Evolutionary conservation across 2,329 filamentous ascomycete species (phyloP).

Genomic region (Ophiostoma sp.): DNA sequence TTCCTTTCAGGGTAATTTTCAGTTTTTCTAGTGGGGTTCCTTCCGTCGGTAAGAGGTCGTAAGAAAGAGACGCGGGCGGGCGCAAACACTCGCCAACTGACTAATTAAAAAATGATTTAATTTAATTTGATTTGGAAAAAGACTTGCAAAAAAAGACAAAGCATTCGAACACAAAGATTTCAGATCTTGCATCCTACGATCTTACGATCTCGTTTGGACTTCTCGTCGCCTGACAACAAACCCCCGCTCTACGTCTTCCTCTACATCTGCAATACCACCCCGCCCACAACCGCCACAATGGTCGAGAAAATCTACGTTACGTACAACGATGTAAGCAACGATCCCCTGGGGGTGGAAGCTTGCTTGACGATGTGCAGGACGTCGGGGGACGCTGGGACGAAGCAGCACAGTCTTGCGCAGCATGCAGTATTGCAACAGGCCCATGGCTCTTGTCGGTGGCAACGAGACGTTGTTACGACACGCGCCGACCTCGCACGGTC

Average conservation of each 20-base stretch:
- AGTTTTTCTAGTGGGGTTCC: slow-evolving; percentile 14
- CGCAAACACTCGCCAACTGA: slow-evolving; percentile 8
- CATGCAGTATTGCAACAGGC: too few relatives aligned
- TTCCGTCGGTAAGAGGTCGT: not conserved
- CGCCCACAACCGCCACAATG: slow-evolving; percentile 49
- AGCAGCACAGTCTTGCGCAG: too few relatives aligned
- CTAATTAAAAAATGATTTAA: not conserved
- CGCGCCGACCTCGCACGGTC: too few relatives aligned
- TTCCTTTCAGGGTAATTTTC: not conserved
- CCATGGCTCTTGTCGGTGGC: too few relatives aligned
- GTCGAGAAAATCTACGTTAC: slow-evolving; percentile 83
- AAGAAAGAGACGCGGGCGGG: not conserved
- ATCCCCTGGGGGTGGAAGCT: too few relatives aligned
- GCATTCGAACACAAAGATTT: not conserved
- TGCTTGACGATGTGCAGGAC: too few relatives aligned
- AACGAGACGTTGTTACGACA: too few relatives aligned
- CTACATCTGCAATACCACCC: not conserved
- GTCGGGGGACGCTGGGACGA: too few relatives aligned
- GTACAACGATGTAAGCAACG: slow-evolving; percentile 71
- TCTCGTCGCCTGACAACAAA: not conserved
- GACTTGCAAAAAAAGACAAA: not conserved
- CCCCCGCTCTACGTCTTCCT: not conserved
- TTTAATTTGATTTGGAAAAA: slow-evolving; percentile 1
- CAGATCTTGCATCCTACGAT: not conserved
- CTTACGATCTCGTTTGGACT: slow-evolving; percentile 2